Evolutionary conservation across 108 stramenopile species (phyloP), one percentile per base, ranked within the genome.

Genomic region (Conticribra weissflogii): DNA sequence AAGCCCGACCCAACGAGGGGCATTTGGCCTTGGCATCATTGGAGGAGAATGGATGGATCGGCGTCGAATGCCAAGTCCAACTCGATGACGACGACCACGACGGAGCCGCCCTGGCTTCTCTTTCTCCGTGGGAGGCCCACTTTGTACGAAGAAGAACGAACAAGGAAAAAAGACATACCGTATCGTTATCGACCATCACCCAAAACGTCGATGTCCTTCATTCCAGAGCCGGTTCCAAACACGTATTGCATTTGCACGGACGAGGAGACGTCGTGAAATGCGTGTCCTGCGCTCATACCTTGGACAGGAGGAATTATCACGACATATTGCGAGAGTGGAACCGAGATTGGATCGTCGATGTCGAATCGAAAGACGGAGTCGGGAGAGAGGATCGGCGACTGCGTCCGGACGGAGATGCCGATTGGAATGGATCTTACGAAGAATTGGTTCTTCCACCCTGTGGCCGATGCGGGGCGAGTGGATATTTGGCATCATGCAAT

Each of bases 201-300:
- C 98, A 99, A 84, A 99, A 99, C 72, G 98, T 99, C 1, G 98
- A 99, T 77, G 67, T 78, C 1, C 86, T 98, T 53, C 99, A 99
- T 72, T 74, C 78, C n/a, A 67, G 69, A 58, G 96, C 94, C 0
- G 99, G 97, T 3, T 73, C 80, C 4, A 65, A 72, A 22, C 74
- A 88, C 34, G 89, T 97, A n/a, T 68, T 94, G 1, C 91, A 97
- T 63, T 68, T 99, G 34, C 99, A 99, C 70, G 99, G 99, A 0
- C 71, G 85, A 24, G 90, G 83, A 47, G 74, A 90, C 54, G 67
- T 84, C 16, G 72, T 98, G 3, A 55, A 62, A 34, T 99, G 99
- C 72, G 88, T 98, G 90, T 60, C 63, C 17, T 99, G 99, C 81
- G 94, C 94, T 9, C 24, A 59, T 12, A 71, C 72, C 7, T 68